Percentiles rank a stretch among this genome's conserved stretches.
These are phyloP conservation scores for Pseudovirgaria hyperparasitica DNA, from an alignment of 2,329 filamentous ascomycete genomes.

Conservation along the genomic window DNA sequence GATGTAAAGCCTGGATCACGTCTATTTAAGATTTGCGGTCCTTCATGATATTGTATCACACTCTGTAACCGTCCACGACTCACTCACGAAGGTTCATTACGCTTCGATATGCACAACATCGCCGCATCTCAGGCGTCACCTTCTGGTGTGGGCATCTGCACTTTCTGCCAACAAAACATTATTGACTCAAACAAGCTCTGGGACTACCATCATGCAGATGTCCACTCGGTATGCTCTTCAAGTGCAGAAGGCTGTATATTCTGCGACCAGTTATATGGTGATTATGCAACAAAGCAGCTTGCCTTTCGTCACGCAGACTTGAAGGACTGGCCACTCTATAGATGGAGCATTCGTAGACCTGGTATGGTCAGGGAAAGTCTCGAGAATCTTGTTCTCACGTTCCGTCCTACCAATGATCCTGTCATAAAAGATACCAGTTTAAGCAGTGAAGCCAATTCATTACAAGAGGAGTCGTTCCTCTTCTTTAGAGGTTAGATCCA, in stretches of 20 bases:
- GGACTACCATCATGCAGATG: constrained; percentile 1
- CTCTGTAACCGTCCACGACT: not conserved
- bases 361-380: constrained; percentile 8
- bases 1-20: too few species aligned
- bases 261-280: constrained; percentile 7
- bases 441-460: not conserved
- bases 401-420: constrained; percentile 7
- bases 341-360: constrained; percentile 11
- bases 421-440: not conserved
- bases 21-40: too few species aligned
- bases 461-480: constrained; percentile 9
- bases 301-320: constrained; percentile 3
- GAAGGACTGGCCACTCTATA: constrained; percentile 8
- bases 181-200: constrained; percentile 1
- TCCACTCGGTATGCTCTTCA: not conserved
- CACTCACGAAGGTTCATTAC: not conserved
- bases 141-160: too few species aligned
- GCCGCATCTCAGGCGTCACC: too few species aligned
- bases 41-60: not conserved
- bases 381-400: constrained; percentile 10
- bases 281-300: constrained; percentile 6
- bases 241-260: constrained; percentile 7
- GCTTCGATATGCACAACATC: constrained; percentile 1
- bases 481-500: constrained; percentile 7
- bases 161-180: constrained; percentile 1